Evolutionary conservation across 345 rosid species (phyloP).

Genomic region (Eucalyptus sideroxylon): DNA sequence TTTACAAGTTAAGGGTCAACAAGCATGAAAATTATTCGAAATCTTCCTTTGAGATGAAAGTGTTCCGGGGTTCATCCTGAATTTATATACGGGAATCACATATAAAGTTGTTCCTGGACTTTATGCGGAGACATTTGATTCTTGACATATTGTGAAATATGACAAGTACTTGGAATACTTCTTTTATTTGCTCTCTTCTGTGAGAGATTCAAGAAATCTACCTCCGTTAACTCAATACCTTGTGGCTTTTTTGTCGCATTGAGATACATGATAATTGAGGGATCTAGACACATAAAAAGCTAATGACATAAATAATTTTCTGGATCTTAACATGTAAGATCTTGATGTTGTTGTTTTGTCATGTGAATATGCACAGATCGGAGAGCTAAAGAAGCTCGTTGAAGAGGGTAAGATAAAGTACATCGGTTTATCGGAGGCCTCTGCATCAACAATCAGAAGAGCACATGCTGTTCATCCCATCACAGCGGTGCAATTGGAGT

Average conservation of each 20-base stretch:
- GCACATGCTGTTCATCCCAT: slow-evolving; percentile 80
- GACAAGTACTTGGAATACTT: too few relatives aligned
- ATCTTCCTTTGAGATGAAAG: too few relatives aligned
- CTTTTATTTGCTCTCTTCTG: too few relatives aligned
- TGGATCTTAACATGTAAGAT: background rate
- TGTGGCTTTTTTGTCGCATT: background rate
- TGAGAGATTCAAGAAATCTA: background rate
- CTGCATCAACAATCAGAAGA: slow-evolving; percentile 12
- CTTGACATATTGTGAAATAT: too few relatives aligned
- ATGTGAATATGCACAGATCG: slow-evolving; percentile 6
- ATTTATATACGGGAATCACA: too few relatives aligned
- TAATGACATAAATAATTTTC: background rate
- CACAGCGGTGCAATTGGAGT: slow-evolving; percentile 64
- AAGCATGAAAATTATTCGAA: too few relatives aligned
- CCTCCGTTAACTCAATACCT: background rate
- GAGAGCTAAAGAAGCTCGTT: slow-evolving; percentile 59
- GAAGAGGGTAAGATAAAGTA: slow-evolving; percentile 14
- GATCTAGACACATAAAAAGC: background rate
- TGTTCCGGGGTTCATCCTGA: too few relatives aligned
- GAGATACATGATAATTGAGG: background rate
- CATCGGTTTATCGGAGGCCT: background rate
- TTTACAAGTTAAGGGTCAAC: background rate
- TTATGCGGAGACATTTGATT: too few relatives aligned
- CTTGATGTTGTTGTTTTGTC: background rate
- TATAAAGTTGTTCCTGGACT: too few relatives aligned